These are phyloP conservation scores for Penicillium frequentans DNA, from an alignment of 2,329 filamentous ascomycete species.

Conservation along the genomic window DNA sequence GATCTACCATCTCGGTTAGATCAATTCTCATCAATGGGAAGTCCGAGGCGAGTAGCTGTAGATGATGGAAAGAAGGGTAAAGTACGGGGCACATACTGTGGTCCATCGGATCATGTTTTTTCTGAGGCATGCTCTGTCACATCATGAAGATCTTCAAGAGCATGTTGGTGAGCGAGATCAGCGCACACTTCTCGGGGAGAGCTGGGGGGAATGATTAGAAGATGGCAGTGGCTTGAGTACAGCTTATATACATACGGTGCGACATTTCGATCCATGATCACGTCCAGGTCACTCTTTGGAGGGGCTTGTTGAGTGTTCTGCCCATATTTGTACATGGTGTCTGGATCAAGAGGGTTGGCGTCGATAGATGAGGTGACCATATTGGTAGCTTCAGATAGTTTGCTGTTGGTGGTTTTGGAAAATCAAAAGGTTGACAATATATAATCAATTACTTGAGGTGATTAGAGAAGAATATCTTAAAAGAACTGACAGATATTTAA, in stretches of 20 bases:
- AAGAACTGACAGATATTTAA: background rate
- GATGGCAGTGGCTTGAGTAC: background rate
- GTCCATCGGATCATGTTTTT: constrained; percentile 7
- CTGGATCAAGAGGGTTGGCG: constrained; percentile 21
- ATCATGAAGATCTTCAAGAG: constrained; percentile 17
- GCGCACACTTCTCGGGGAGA: constrained; percentile 18
- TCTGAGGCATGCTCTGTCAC: constrained; percentile 17
- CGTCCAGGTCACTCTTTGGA: constrained; percentile 10
- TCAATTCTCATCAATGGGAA: background rate
- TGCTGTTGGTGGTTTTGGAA: background rate
- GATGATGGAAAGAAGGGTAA: background rate
- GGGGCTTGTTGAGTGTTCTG: background rate
- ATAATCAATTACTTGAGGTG: background rate
- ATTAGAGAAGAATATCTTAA: background rate
- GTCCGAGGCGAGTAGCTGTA: background rate
- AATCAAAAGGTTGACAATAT: background rate
- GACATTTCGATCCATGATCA: constrained; percentile 15
- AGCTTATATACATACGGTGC: constrained; percentile 15
- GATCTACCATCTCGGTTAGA: background rate
- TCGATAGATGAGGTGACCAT: constrained; percentile 19
- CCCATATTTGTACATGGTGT: constrained; percentile 9
- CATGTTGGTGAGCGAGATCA: constrained; percentile 24
- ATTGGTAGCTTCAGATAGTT: background rate
- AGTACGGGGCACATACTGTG: background rate
- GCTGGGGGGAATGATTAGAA: constrained; percentile 8